Evolutionary conservation across 2,329 filamentous ascomycete genomes (phyloP).

Genomic region (Pyrenochaeta sp.): DNA sequence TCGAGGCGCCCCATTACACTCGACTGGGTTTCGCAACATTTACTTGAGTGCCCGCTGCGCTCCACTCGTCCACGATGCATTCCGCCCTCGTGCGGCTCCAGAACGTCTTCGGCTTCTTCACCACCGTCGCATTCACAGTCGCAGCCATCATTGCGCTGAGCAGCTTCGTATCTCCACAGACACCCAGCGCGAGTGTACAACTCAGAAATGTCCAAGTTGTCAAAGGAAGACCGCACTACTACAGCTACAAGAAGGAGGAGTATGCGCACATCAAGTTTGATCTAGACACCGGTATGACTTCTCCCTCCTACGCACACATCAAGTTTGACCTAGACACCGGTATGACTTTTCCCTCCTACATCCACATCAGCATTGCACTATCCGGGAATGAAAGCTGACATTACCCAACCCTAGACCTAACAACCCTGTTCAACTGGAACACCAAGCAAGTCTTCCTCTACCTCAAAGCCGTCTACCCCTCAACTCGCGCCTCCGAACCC

Average conservation of each 20-base stretch:
- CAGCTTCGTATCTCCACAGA: slow-evolving; percentile 73
- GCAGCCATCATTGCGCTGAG: slow-evolving; percentile 82
- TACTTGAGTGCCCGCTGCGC: background rate
- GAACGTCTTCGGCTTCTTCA: slow-evolving; percentile 98
- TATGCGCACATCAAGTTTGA: slow-evolving; percentile 95
- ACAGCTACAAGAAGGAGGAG: slow-evolving; percentile 89
- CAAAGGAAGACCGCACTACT: slow-evolving; percentile 94
- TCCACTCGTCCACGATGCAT: slow-evolving; percentile 68
- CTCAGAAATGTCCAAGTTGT: slow-evolving; percentile 85
- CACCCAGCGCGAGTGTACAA: slow-evolving; percentile 69
- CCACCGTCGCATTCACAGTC: slow-evolving; percentile 85
- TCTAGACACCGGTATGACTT: slow-evolving; percentile 71
- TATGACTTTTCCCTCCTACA: slow-evolving; percentile 65
- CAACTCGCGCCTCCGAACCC: slow-evolving; percentile 51
- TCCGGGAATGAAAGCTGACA: background rate
- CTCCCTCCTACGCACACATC: slow-evolving; percentile 79
- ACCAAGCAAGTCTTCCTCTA: slow-evolving; percentile 98
- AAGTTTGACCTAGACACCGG: slow-evolving; percentile 88
- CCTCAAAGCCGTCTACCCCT: slow-evolving; percentile 78
- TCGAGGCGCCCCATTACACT: background rate
- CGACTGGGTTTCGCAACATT: background rate
- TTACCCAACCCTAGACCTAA: slow-evolving; percentile 67
- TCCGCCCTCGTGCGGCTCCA: slow-evolving; percentile 84
- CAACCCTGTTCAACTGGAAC: slow-evolving; percentile 97
- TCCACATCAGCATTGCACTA: slow-evolving; percentile 68